These are phyloP conservation scores for Lactifluus volemus DNA, from an alignment of 768 basidiomycete species.

Conservation along the genomic window DNA sequence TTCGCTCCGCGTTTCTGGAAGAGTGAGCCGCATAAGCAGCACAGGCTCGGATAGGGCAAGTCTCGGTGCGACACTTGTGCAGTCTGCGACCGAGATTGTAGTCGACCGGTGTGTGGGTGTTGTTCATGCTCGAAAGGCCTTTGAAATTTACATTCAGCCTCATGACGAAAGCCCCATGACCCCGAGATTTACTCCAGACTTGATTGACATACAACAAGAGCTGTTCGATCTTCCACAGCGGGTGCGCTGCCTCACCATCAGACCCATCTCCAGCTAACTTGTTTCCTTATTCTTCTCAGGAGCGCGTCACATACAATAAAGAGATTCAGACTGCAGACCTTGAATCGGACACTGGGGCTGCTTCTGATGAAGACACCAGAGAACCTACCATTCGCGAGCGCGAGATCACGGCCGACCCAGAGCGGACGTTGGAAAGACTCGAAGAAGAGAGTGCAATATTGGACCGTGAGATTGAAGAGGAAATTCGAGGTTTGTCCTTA, in stretches of 20 bases:
- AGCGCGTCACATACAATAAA: slow-evolving; percentile 77
- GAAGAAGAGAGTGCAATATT: slow-evolving; percentile 79
- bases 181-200: slow-evolving; percentile 59
- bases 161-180: slow-evolving; percentile 43
- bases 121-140: slow-evolving; percentile 18
- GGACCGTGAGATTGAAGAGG: slow-evolving; percentile 80
- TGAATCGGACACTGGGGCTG: slow-evolving; percentile 42
- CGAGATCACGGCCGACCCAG: slow-evolving; percentile 57
- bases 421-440: slow-evolving; percentile 58
- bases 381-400: slow-evolving; percentile 60
- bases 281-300: slow-evolving; percentile 32
- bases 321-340: slow-evolving; percentile 70
- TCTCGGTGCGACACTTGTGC: slow-evolving; percentile 37
- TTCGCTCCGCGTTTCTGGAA: slow-evolving; percentile 42
- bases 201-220: slow-evolving; percentile 86
- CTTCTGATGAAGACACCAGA: slow-evolving; percentile 66
- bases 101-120: slow-evolving; percentile 49
- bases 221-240: slow-evolving; percentile 85
- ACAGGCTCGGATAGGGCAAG: slow-evolving; percentile 40
- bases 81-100: slow-evolving; percentile 52
- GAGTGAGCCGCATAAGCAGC: slow-evolving; percentile 66
- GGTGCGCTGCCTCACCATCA: slow-evolving; percentile 32
- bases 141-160: neutral
- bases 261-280: neutral
- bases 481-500: slow-evolving; percentile 57